phyloP scores from a whole-genome alignment of 768 basidiomycete genomes.

The Coprinellus micaceus region DNA sequence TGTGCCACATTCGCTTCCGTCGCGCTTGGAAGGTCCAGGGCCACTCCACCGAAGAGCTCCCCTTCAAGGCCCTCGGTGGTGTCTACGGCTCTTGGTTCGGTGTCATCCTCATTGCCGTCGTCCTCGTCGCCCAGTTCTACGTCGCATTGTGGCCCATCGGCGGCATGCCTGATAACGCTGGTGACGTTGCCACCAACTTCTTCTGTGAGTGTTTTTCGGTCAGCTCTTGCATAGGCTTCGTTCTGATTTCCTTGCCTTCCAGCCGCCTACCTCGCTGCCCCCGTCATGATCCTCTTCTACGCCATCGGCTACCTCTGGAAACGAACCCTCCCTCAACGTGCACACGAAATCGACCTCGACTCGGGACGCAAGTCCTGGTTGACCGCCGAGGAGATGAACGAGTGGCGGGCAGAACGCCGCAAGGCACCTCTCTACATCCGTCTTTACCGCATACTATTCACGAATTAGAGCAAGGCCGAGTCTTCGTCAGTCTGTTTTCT shows the following conservation, averaged over 20 bases:
- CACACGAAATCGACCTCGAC: slow-evolving; percentile 40
- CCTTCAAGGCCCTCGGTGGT: slow-evolving; percentile 41
- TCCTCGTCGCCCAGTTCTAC: slow-evolving; percentile 45
- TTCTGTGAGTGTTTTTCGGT: slow-evolving; percentile 30
- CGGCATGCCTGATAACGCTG: slow-evolving; percentile 26
- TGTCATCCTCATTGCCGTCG: slow-evolving; percentile 35
- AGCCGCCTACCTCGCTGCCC: slow-evolving; percentile 39
- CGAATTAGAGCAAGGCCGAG: slow-evolving; percentile 24
- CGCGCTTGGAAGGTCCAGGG: slow-evolving; percentile 41
- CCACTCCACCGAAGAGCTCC: slow-evolving; percentile 42
- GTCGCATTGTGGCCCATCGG: slow-evolving; percentile 41
- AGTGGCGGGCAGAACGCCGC: slow-evolving; percentile 36
- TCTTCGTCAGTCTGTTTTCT: background rate
- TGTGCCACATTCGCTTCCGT: slow-evolving; percentile 49
- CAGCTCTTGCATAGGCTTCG: background rate
- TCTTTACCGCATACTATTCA: slow-evolving; percentile 37
- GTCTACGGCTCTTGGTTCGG: slow-evolving; percentile 46
- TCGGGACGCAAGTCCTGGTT: slow-evolving; percentile 46
- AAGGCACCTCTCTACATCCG: slow-evolving; percentile 35
- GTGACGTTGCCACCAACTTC: slow-evolving; percentile 31
- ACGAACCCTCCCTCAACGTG: slow-evolving; percentile 33
- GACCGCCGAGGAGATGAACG: slow-evolving; percentile 42
- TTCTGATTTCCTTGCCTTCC: background rate
- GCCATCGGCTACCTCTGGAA: slow-evolving; percentile 38
- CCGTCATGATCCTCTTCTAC: slow-evolving; percentile 39